Percentiles rank a stretch among this genome's conserved stretches.
Evolutionary conservation across 441 rosid species (phyloP).

Genomic region (Geranium incanum): DNA sequence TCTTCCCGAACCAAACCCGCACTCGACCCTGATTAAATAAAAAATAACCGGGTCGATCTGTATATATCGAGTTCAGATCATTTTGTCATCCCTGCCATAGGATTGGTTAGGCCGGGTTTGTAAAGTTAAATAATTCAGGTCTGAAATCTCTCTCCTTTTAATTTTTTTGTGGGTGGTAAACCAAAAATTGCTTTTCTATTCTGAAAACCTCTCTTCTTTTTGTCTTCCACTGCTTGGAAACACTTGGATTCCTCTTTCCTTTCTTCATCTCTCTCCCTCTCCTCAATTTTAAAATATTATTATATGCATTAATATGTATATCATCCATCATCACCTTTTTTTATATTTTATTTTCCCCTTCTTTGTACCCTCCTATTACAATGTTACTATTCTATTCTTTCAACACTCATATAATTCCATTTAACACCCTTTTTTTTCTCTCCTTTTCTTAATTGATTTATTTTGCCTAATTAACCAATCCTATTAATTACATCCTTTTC

Average conservation of each 20-base stretch:
- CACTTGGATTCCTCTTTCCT: conserved; percentile 51
- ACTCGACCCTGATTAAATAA: too few relatives aligned
- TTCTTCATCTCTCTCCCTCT: conserved; percentile 19
- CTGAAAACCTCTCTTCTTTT: conserved; percentile 49
- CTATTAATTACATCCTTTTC: too few relatives aligned
- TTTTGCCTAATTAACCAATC: too few relatives aligned
- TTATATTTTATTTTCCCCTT: conserved; percentile 18
- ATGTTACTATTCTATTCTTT: conserved; percentile 4
- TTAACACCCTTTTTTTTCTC: background rate
- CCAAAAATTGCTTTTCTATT: conserved; percentile 65
- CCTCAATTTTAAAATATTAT: too few relatives aligned
- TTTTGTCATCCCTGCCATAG: too few relatives aligned
- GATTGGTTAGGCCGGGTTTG: background rate
- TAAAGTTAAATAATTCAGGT: conserved; percentile 3
- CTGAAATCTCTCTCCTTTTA: conserved; percentile 52
- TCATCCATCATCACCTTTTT: background rate
- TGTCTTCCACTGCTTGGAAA: conserved; percentile 76
- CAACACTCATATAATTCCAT: too few relatives aligned
- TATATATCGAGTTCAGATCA: too few relatives aligned
- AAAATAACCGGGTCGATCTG: too few relatives aligned
- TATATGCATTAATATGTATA: too few relatives aligned
- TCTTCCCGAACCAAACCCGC: too few relatives aligned
- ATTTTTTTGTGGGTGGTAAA: conserved; percentile 40
- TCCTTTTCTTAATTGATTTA: background rate
- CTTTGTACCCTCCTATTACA: conserved; percentile 16